Percentiles rank a stretch among this genome's conserved stretches.
Conservation (phyloP, 495 filamentous ascomycete genomes). For the Oleoguttula mirabilis region DNA sequence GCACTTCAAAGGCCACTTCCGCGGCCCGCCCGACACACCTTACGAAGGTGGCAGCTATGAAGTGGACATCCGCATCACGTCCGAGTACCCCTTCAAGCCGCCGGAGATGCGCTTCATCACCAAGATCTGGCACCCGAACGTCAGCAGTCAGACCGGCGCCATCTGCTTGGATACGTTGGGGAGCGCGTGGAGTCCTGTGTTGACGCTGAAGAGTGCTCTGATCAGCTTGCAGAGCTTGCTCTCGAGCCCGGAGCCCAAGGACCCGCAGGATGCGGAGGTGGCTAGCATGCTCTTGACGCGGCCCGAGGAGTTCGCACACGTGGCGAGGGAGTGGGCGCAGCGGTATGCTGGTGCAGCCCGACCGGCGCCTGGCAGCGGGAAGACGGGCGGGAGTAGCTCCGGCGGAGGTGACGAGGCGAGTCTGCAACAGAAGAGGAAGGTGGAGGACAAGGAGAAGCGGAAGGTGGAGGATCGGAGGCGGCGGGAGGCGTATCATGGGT, state of each 20-base stretch:
- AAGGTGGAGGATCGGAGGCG: conserved; percentile 39
- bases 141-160: conserved; percentile 89
- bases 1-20: conserved; percentile 72
- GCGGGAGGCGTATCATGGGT: conserved; percentile 54
- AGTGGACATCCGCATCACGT: conserved; percentile 77
- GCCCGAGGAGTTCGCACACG: conserved; percentile 65
- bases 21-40: conserved; percentile 81
- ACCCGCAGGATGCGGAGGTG: conserved; percentile 94
- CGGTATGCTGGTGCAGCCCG: conserved; percentile 67
- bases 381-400: conserved; percentile 32
- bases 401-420: conserved; percentile 36
- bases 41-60: conserved; percentile 80
- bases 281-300: conserved; percentile 76
- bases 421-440: conserved; percentile 29
- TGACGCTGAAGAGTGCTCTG: conserved; percentile 91
- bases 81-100: conserved; percentile 86
- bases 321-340: conserved; percentile 83
- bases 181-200: conserved; percentile 81
- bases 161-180: conserved; percentile 95
- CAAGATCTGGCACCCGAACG: conserved; percentile 96
- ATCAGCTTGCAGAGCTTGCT: conserved; percentile 88
- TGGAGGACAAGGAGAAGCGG: conserved; percentile 34
- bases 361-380: conserved; percentile 9
- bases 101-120: conserved; percentile 89
- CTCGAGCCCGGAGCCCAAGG: conserved; percentile 85